Evolutionary conservation across 768 basidiomycete species (phyloP).

Genomic region (Mycena pura): DNA sequence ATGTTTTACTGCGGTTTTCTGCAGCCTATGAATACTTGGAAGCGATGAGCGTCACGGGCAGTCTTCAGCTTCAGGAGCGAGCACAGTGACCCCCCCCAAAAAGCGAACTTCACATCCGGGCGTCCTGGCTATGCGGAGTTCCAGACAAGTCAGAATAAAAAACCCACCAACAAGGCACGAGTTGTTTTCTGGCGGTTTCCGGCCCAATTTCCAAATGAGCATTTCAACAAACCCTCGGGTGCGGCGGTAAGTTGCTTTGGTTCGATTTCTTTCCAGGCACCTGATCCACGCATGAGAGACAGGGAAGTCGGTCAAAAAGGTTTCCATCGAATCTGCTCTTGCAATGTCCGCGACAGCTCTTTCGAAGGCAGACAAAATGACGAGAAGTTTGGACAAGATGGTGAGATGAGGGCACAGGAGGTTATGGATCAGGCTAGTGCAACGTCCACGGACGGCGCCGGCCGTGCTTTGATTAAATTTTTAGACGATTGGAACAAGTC

Average conservation of each 20-base stretch:
- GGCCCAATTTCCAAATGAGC: neutral
- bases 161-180: neutral
- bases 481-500: neutral
- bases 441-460: neutral
- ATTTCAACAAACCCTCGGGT: neutral
- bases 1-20: neutral
- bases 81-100: neutral
- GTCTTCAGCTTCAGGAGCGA: neutral
- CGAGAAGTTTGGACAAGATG: neutral
- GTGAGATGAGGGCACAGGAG: neutral
- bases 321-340: neutral
- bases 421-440: neutral
- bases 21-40: no score
- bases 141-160: neutral
- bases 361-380: slow-evolving; percentile 1
- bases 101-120: neutral
- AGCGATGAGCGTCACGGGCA: neutral
- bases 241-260: neutral
- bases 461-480: neutral
- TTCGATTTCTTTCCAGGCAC: neutral
- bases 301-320: neutral
- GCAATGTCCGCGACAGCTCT: neutral
- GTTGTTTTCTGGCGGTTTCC: neutral
- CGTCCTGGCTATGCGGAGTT: neutral
- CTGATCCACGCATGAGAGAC: neutral